Base-by-base conservation (phyloP, 1,139 yeast genomes). In the Wickerhamomyces sp. region DNA sequence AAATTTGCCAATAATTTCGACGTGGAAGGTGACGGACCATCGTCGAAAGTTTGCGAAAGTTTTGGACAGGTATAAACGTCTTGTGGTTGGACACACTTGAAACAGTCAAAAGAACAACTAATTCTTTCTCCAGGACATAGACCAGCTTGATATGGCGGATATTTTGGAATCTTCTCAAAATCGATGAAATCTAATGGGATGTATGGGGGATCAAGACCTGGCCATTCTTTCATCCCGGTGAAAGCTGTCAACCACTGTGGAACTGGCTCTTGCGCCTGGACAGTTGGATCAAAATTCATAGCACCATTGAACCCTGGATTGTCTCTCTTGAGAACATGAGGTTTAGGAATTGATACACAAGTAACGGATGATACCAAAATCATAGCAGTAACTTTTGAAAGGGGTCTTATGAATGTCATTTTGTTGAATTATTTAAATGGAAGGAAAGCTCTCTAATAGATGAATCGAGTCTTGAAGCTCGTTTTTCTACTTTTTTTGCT, bases 21-120 rank as follows among this genome's bases (percentile, higher is more conserved):
- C 0, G 96, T 88, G 16, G 75, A 70, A 0, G 76, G 76, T 0
- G 91, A 74, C 1, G 98, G 98, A 0, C 98, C 97, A 57, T 91
- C 97, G 57, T 89, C 98, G 60, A 89, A 89, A 0, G 95, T 82
- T 59, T 89, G 97, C 0, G 89, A 77, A 31, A 89, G 60, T 40
- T 63, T 64, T 1, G 82, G 75, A 55, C 96, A 88, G 1, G 91
- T 75, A 49, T 67, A 72, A 6, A 84, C 75, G 52, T 88, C 97
- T 57, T 84, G 94, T 28, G 64, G 69, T n/a, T 79, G 73, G 14
- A 79, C 75, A 59, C 96, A 88, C 46, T 81, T 74, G 57, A 68
- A 72, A 57, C 97, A 88, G 56, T 88, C 96, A 62, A 86, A 88
- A 0, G 95, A 82, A 54, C 97, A 88, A 19, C 72, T 66, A 12